Evolutionary conservation across 345 rosid species (phyloP).

Genomic region (Balakata baccata): DNA sequence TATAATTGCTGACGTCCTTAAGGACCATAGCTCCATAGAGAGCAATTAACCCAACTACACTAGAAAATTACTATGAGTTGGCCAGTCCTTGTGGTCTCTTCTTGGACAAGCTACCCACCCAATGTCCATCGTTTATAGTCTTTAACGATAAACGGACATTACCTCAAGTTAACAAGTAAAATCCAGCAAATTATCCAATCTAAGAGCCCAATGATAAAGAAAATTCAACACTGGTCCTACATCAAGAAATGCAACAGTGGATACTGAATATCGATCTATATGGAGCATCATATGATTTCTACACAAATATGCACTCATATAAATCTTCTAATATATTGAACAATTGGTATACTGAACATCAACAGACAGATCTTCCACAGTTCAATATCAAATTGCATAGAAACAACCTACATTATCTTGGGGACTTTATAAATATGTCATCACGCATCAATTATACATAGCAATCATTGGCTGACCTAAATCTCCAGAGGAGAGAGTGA

Average conservation of each 20-base stretch:
- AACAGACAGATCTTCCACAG: neutral
- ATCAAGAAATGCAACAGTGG: neutral
- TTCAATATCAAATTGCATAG: neutral
- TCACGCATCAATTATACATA: slow-evolving; percentile 8
- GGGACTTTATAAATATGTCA: slow-evolving; percentile 3
- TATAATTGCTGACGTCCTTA: neutral
- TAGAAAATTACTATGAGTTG: neutral
- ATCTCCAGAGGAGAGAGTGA: neutral
- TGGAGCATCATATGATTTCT: neutral
- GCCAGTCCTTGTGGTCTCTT: neutral
- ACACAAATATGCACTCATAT: neutral
- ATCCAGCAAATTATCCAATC: neutral
- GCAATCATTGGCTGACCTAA: neutral
- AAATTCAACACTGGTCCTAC: neutral
- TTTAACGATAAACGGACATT: no score
- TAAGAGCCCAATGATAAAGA: neutral
- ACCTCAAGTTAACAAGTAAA: neutral
- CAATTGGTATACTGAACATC: slow-evolving; percentile 5
- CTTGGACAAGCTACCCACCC: neutral
- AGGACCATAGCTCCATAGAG: neutral
- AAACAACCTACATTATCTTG: slow-evolving; percentile 6
- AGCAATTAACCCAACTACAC: neutral
- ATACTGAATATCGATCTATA: no score
- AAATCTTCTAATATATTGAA: neutral
- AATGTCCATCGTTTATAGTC: neutral